phyloP scores from a whole-genome alignment of 2,329 filamentous ascomycete species.

The Magnaporthiopsis incrustans region DNA sequence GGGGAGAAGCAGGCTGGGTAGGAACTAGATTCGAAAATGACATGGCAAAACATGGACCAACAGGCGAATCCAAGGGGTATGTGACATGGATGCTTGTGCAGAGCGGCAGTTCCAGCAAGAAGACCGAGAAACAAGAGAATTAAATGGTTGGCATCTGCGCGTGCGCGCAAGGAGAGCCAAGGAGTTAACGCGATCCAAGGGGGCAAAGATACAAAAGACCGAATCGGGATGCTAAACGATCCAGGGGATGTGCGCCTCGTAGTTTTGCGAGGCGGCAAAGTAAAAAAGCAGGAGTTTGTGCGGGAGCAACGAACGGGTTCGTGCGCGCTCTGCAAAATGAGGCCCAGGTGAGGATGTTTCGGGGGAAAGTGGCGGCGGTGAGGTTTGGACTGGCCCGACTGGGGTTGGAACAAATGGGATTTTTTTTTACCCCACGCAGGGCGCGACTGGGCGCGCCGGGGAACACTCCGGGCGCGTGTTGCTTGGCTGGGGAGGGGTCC shows the following conservation, averaged over 20 bases:
- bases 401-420: background rate
- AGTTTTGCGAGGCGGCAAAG: background rate
- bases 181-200: background rate
- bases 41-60: background rate
- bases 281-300: background rate
- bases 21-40: background rate
- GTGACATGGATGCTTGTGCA: background rate
- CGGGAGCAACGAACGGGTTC: background rate
- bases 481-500: background rate
- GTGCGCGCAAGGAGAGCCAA: background rate
- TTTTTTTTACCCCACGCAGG: background rate
- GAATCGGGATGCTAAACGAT: background rate
- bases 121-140: background rate
- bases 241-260: background rate
- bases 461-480: background rate
- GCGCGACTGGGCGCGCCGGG: background rate
- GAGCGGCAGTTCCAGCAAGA: background rate
- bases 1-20: conserved; percentile 3
- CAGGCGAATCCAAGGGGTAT: background rate
- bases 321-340: background rate
- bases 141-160: background rate
- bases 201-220: background rate
- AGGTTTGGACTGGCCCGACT: background rate
- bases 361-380: background rate
- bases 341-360: background rate